Conservation (phyloP, 441 rosid genomes). For the Macaranga tanarius region DNA sequence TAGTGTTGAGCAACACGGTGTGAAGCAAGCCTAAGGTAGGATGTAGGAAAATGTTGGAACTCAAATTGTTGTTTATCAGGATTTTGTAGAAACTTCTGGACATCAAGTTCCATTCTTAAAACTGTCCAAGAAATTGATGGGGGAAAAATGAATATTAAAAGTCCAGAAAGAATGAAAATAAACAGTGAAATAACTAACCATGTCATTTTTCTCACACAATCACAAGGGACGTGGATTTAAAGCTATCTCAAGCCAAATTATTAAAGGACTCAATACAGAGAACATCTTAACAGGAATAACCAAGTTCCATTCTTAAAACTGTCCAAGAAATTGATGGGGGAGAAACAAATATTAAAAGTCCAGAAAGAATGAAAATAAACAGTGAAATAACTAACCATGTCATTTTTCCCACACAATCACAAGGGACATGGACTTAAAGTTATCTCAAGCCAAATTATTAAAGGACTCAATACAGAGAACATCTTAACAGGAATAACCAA, state of each 20-base stretch:
- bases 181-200: background rate
- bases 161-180: background rate
- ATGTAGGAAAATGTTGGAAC: constrained; percentile 89
- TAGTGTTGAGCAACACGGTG: constrained; percentile 97
- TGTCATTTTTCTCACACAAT: background rate
- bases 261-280: background rate
- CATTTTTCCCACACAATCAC: background rate
- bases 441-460: background rate
- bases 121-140: constrained; percentile 42
- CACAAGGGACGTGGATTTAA: background rate
- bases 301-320: constrained; percentile 94
- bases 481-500: background rate
- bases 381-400: background rate
- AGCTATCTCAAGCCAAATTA: background rate
- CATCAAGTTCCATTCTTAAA: constrained; percentile 88
- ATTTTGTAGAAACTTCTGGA: constrained; percentile 77
- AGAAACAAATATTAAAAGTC: background rate
- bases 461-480: background rate
- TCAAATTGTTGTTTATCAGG: constrained; percentile 76
- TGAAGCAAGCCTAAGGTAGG: constrained; percentile 93
- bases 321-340: constrained; percentile 21
- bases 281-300: background rate
- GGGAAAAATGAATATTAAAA: background rate
- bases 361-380: background rate
- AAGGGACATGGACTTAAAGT: background rate